These are phyloP conservation scores for Buddleja alternifolia DNA, from an alignment of 257 asterid species.

Conservation along the genomic window DNA sequence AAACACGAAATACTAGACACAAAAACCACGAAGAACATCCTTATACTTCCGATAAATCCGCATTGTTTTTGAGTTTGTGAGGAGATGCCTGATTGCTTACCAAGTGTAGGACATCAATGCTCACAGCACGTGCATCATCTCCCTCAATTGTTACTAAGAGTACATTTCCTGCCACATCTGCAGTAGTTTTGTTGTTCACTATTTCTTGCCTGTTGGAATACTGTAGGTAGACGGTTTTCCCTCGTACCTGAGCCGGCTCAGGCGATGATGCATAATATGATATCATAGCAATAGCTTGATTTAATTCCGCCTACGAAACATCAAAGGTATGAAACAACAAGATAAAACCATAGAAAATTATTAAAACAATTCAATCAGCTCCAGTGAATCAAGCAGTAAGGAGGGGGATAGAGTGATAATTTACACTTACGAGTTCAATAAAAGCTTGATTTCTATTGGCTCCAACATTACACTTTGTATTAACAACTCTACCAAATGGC, in stretches of 20 bases:
- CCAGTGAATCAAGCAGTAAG: conserved; percentile 6
- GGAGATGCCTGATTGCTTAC: conserved; percentile 57
- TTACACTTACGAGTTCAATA: conserved; percentile 82
- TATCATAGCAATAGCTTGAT: conserved; percentile 98
- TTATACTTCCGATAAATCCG: conserved; percentile 31
- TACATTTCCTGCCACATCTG: conserved; percentile 99
- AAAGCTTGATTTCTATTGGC: conserved; percentile 97
- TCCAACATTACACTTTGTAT: conserved; percentile 98
- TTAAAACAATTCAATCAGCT: neutral
- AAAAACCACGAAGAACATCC: conserved; percentile 41
- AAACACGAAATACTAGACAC: conserved; percentile 58
- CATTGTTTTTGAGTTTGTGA: conserved; percentile 33
- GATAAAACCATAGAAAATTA: conserved; percentile 10
- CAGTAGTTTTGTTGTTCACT: conserved; percentile 99
- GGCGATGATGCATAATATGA: conserved; percentile 97
- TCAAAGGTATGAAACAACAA: conserved; percentile 19
- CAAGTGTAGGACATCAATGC: conserved; percentile 98
- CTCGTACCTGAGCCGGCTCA: conserved; percentile 99
- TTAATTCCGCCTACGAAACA: conserved; percentile 68
- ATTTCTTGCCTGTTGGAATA: conserved; percentile 99
- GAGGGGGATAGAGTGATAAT: neutral
- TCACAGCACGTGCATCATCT: conserved; percentile 93
- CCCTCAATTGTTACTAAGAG: conserved; percentile 97
- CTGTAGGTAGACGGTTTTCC: conserved; percentile 98
- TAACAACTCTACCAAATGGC: conserved; percentile 95